These are phyloP conservation scores for Metschnikowia baotianmanensis DNA, from an alignment of 805 yeast species.

Conservation along the genomic window DNA sequence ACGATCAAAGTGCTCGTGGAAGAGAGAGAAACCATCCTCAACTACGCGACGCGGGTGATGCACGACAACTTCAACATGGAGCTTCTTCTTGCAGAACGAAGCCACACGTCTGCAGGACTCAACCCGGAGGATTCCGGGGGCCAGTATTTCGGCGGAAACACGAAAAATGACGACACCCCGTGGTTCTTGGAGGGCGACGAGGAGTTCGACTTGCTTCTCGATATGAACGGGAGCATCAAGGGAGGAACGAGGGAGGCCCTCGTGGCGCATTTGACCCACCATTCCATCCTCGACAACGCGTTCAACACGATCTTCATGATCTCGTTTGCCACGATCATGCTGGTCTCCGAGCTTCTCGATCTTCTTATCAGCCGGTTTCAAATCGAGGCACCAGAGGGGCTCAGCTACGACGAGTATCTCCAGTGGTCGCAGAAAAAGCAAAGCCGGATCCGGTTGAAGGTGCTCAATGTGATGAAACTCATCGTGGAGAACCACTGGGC, in stretches of 20 bases:
- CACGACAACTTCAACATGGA: constrained; percentile 67
- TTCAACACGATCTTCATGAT: constrained; percentile 68
- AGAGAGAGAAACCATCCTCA: constrained; percentile 66
- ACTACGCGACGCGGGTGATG: constrained; percentile 76
- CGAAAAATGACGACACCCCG: constrained; percentile 46
- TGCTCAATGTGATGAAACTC: constrained; percentile 62
- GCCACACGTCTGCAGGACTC: constrained; percentile 36
- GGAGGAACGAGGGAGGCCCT: constrained; percentile 84
- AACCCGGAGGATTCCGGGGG: constrained; percentile 37
- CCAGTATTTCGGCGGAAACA: constrained; percentile 34
- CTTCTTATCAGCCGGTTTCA: constrained; percentile 63
- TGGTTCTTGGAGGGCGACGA: constrained; percentile 75
- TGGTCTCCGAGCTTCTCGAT: constrained; percentile 59
- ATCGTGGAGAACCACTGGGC: constrained; percentile 73
- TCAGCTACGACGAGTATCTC: constrained; percentile 77
- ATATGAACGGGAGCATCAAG: constrained; percentile 66
- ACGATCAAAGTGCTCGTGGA: constrained; percentile 60
- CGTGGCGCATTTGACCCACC: constrained; percentile 77
- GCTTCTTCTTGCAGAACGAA: constrained; percentile 48
- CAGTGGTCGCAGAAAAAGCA: constrained; percentile 73
- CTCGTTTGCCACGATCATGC: constrained; percentile 74
- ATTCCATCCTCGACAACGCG: constrained; percentile 56
- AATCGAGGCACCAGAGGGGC: constrained; percentile 80
- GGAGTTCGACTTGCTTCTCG: constrained; percentile 54
- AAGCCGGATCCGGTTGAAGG: constrained; percentile 62